phyloP scores from a whole-genome alignment of 768 basidiomycete genomes.

The Pisolithus sp. region DNA sequence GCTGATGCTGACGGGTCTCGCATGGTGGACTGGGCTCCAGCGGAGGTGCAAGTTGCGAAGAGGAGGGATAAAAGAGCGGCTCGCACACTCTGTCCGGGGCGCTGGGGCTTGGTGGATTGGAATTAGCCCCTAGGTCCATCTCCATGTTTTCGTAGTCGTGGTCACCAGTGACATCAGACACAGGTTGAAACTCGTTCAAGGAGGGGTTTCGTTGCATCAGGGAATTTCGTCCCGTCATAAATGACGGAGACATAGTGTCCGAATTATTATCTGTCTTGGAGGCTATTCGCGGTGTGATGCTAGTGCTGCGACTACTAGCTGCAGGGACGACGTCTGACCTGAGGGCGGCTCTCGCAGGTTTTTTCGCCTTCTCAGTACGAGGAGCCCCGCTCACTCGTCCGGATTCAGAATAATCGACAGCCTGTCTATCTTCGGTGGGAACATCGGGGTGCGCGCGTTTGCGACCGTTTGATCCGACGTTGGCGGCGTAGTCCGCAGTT shows the following conservation, averaged over 20 bases:
- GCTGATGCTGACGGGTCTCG: slow-evolving; percentile 7
- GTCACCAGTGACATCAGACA: neutral
- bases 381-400: slow-evolving; percentile 29
- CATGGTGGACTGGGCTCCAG: neutral
- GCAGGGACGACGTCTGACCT: slow-evolving; percentile 19
- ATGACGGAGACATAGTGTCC: slow-evolving; percentile 34
- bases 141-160: neutral
- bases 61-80: slow-evolving; percentile 21
- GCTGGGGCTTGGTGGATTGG: slow-evolving; percentile 1
- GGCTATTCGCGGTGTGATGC: neutral
- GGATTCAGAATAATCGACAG: slow-evolving; percentile 22
- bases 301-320: neutral
- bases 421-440: slow-evolving; percentile 18
- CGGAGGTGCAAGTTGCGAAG: slow-evolving; percentile 14
- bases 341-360: slow-evolving; percentile 33
- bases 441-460: slow-evolving; percentile 20
- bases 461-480: slow-evolving; percentile 11
- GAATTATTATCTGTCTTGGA: slow-evolving; percentile 15
- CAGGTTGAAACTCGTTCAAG: slow-evolving; percentile 12
- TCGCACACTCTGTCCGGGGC: slow-evolving; percentile 5
- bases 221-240: slow-evolving; percentile 11
- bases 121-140: slow-evolving; percentile 1
- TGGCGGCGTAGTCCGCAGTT: slow-evolving; percentile 5
- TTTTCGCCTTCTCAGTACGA: slow-evolving; percentile 40
- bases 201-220: slow-evolving; percentile 3